These are phyloP conservation scores for Alternaria hordeiaustralica DNA, from an alignment of 2,329 filamentous ascomycete species.

Conservation along the genomic window DNA sequence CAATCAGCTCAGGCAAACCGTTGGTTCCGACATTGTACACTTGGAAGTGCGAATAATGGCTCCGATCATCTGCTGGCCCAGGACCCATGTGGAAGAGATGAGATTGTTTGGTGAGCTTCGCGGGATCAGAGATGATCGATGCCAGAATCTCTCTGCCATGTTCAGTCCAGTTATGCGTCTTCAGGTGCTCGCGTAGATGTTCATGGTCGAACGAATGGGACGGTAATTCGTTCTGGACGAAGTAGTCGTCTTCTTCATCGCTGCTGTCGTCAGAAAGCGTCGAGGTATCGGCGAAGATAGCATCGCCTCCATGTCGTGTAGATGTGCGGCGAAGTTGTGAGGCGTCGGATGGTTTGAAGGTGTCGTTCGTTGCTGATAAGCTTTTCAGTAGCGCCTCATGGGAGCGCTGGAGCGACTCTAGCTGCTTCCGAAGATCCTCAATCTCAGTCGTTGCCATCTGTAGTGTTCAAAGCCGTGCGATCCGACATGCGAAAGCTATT, in stretches of 20 bases:
- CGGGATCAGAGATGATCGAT: constrained; percentile 53
- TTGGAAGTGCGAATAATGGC: constrained; percentile 59
- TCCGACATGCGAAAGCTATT: neutral
- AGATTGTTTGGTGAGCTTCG: constrained; percentile 51
- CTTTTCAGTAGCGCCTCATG: constrained; percentile 39
- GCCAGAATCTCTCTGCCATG: constrained; percentile 51
- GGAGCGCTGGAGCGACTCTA: constrained; percentile 42
- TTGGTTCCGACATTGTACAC: constrained; percentile 63
- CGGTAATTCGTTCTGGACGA: constrained; percentile 50
- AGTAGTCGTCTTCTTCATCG: constrained; percentile 46
- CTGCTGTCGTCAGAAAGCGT: constrained; percentile 45
- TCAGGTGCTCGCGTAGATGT: constrained; percentile 54
- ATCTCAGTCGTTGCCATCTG: constrained; percentile 37
- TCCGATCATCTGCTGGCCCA: constrained; percentile 51
- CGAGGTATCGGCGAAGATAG: constrained; percentile 42
- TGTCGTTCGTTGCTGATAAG: constrained; percentile 37
- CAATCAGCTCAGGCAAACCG: constrained; percentile 50
- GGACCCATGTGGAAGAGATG: constrained; percentile 53
- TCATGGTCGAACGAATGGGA: constrained; percentile 52
- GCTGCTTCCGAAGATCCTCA: constrained; percentile 41
- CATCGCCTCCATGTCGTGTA: constrained; percentile 30
- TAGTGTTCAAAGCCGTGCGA: neutral
- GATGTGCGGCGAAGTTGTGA: constrained; percentile 28
- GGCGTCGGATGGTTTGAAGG: constrained; percentile 33
- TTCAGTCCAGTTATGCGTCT: constrained; percentile 52